These are phyloP conservation scores for Fusarium heterosporum DNA, from an alignment of 2,329 filamentous ascomycete genomes.

Conservation along the genomic window DNA sequence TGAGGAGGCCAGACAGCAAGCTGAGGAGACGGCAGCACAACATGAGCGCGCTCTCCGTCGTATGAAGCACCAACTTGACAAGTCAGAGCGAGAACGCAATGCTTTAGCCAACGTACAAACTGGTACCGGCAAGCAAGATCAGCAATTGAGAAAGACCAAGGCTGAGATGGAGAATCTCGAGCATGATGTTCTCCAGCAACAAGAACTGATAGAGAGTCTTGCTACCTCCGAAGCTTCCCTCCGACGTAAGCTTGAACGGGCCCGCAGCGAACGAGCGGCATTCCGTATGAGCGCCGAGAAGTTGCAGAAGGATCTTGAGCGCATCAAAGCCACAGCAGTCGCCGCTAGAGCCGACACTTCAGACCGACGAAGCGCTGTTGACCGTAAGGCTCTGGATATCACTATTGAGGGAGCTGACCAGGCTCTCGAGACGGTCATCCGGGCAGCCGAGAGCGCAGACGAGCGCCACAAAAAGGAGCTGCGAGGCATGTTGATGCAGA, in stretches of 20 bases:
- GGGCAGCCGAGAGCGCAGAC: conserved; percentile 71
- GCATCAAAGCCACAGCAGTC: conserved; percentile 57
- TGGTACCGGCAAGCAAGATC: conserved; percentile 65
- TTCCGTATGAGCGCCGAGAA: conserved; percentile 67
- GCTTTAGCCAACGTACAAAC: conserved; percentile 49
- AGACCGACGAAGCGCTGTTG: conserved; percentile 21
- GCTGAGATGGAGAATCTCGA: conserved; percentile 76
- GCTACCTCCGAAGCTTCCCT: conserved; percentile 69
- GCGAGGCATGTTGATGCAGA: conserved; percentile 86
- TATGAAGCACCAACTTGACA: conserved; percentile 63
- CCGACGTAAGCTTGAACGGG: conserved; percentile 75
- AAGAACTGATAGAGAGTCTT: conserved; percentile 70
- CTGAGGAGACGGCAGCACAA: conserved; percentile 59
- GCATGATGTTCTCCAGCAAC: conserved; percentile 76
- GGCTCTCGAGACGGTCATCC: conserved; percentile 69
- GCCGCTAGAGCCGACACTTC: conserved; percentile 42
- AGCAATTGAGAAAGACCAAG: conserved; percentile 72
- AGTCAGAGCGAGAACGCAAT: conserved; percentile 61
- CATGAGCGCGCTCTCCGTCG: conserved; percentile 59
- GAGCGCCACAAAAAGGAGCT: conserved; percentile 80
- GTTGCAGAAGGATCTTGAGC: conserved; percentile 63
- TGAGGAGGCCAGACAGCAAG: conserved; percentile 64
- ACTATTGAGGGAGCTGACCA: conserved; percentile 58
- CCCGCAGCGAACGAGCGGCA: conserved; percentile 72
- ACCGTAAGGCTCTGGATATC: conserved; percentile 45